phyloP scores from a whole-genome alignment of 179 eudicot species.

The Beta lomatogona region DNA sequence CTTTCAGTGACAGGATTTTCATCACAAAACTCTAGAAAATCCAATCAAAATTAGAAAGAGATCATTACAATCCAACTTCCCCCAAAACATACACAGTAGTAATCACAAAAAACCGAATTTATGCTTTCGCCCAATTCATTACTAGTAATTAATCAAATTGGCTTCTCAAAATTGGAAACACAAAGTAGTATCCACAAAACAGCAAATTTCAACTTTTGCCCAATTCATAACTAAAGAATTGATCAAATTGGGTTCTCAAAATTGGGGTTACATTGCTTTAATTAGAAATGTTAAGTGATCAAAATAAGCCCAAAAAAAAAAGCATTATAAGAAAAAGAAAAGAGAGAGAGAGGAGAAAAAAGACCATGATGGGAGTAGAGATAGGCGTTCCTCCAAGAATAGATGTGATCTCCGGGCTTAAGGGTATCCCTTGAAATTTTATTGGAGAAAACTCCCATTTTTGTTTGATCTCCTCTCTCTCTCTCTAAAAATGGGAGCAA shows the following conservation, averaged over 20 bases:
- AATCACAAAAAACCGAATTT: background rate
- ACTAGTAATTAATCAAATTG: background rate
- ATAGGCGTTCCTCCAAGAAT: slow-evolving; percentile 51
- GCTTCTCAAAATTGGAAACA: background rate
- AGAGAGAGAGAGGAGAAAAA: slow-evolving; percentile 5
- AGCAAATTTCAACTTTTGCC: background rate
- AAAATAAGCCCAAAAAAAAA: background rate
- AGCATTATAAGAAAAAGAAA: background rate
- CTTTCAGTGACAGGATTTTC: background rate
- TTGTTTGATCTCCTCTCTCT: background rate
- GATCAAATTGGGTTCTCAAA: background rate
- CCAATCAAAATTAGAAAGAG: background rate
- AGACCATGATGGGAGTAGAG: slow-evolving; percentile 63
- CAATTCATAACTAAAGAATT: background rate
- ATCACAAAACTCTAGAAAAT: background rate
- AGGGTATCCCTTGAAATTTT: slow-evolving; percentile 42
- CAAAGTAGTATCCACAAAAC: background rate
- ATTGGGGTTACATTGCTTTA: background rate
- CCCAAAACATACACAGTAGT: background rate
- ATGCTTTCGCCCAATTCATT: background rate
- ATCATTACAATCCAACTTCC: background rate
- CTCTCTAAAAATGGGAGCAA: background rate
- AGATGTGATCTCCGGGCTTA: slow-evolving; percentile 60
- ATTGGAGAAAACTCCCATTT: slow-evolving; percentile 49
- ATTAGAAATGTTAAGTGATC: slow-evolving; percentile 3